phyloP scores from a whole-genome alignment of 2,329 filamentous ascomycete genomes.

The Monilinia fructicola region DNA sequence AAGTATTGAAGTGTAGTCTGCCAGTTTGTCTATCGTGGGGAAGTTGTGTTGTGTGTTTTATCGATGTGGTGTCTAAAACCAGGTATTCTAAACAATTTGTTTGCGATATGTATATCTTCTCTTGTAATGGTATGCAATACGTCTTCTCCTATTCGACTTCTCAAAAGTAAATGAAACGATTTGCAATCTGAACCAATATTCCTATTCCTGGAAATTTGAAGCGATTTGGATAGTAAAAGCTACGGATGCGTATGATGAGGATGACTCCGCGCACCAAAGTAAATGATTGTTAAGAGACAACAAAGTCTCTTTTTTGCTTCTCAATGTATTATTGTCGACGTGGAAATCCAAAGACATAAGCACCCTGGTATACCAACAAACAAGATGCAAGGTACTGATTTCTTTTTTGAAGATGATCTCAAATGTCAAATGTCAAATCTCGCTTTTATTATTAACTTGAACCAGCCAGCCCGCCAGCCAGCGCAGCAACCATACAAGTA shows the following conservation, averaged over 20 bases:
- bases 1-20: conserved; percentile 25
- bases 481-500: conserved; percentile 1
- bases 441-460: conserved; percentile 14
- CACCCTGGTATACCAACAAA: conserved; percentile 13
- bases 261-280: conserved; percentile 8
- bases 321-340: conserved; percentile 10
- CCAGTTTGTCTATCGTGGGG: neutral
- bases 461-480: neutral
- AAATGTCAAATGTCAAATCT: conserved; percentile 3
- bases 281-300: neutral
- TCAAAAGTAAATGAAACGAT: conserved; percentile 2
- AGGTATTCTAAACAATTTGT: neutral
- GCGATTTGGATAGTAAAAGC: neutral
- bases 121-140: neutral
- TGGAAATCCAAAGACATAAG: conserved; percentile 14
- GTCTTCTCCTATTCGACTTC: conserved; percentile 19
- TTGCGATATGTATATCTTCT: neutral
- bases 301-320: neutral
- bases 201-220: conserved; percentile 7
- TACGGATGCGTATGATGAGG: neutral
- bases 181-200: conserved; percentile 18
- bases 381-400: neutral
- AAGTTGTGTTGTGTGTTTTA: neutral
- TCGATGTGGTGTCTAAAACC: neutral
- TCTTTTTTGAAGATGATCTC: neutral